Percentiles rank a stretch among this genome's conserved stretches.
These are phyloP conservation scores for Musa acuminata DNA, from an alignment of 176 grass and related monocot species.

Conservation along the genomic window DNA sequence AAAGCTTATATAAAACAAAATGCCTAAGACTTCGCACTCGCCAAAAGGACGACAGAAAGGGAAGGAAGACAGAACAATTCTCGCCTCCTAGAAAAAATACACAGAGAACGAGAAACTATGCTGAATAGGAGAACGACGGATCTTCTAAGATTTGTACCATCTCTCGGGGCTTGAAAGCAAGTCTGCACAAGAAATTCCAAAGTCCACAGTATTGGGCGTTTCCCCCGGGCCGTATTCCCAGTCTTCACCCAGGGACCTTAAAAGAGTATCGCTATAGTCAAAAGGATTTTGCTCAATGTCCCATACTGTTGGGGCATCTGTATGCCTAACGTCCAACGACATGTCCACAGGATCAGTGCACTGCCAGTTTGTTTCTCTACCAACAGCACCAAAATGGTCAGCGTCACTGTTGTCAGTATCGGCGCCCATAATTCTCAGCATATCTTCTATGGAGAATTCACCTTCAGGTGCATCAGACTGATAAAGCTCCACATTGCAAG, in stretches of 20 bases:
- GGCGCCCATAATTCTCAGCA: conserved; percentile 48
- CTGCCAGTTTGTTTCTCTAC: not conserved
- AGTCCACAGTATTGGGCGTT: not conserved
- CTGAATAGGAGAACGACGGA: too few species aligned
- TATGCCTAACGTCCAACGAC: not conserved
- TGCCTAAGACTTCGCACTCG: too few species aligned
- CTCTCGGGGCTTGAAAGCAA: not conserved
- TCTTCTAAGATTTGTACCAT: not conserved
- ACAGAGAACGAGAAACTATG: not conserved
- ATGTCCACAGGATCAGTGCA: not conserved
- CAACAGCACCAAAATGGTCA: not conserved
- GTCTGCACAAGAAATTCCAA: not conserved
- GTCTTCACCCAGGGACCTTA: not conserved
- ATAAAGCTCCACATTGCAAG: not conserved
- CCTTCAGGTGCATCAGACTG: not conserved
- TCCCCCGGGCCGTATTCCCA: not conserved
- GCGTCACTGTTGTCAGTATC: conserved; percentile 15
- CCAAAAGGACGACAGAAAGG: too few species aligned
- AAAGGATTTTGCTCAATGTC: not conserved
- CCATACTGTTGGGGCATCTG: not conserved
- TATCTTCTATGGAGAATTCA: conserved; percentile 36
- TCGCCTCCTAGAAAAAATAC: not conserved
- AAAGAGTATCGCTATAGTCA: not conserved
- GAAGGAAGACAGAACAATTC: not conserved
- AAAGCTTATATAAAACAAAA: too few species aligned